phyloP scores from a whole-genome alignment of 305 asterid species.

The Solanum hybrid region DNA sequence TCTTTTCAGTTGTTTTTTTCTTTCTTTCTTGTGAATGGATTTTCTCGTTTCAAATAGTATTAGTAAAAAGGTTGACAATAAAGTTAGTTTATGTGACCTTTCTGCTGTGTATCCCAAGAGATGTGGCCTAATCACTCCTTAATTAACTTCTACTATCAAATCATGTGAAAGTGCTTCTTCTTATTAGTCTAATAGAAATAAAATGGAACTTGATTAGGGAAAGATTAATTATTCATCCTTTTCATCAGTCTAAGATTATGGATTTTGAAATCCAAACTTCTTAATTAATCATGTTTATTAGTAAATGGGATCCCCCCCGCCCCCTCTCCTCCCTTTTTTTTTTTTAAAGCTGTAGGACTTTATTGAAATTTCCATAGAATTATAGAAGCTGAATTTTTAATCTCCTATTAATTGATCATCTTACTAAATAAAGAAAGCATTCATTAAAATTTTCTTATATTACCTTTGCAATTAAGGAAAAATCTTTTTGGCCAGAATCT shows the following conservation, averaged over 20 bases:
- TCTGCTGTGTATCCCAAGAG: background rate
- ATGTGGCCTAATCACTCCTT: background rate
- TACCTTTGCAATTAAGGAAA: too few relatives aligned
- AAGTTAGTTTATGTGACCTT: background rate
- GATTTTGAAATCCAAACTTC: background rate
- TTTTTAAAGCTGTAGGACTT: background rate
- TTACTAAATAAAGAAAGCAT: too few relatives aligned
- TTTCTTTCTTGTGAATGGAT: background rate
- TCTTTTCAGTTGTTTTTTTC: background rate
- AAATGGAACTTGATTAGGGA: background rate
- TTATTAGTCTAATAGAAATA: background rate
- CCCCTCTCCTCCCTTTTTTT: background rate
- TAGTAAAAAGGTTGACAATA: constrained; percentile 1
- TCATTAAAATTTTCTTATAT: too few relatives aligned
- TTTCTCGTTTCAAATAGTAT: background rate
- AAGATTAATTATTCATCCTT: background rate
- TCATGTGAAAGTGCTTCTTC: background rate
- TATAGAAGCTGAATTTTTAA: background rate
- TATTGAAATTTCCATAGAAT: background rate
- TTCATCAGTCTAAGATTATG: background rate
- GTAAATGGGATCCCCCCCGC: background rate
- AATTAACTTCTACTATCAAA: background rate
- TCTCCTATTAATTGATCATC: background rate
- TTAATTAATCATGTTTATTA: background rate
- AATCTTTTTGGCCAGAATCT: too few relatives aligned